phyloP scores from a whole-genome alignment of 768 basidiomycete genomes.

The Psilocybe azurescens region DNA sequence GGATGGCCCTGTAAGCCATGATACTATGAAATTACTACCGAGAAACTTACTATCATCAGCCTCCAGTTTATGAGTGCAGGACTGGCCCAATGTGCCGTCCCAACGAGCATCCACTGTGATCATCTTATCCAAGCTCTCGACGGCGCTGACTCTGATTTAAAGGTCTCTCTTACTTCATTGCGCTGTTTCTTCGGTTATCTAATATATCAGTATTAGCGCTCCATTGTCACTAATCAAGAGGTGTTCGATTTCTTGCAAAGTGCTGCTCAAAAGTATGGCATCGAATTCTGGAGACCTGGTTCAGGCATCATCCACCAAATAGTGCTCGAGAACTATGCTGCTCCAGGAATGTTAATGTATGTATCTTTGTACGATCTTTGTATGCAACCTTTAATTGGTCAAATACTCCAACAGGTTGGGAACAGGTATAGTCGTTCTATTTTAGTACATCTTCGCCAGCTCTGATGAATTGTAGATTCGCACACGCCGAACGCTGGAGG shows the following conservation, averaged over 20 bases:
- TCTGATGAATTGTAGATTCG: conserved; percentile 61
- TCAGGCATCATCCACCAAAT: conserved; percentile 97
- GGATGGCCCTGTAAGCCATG: conserved; percentile 79
- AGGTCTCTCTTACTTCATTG: conserved; percentile 47
- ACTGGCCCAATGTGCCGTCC: conserved; percentile 81
- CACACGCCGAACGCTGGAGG: conserved; percentile 99
- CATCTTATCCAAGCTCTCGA: conserved; percentile 95
- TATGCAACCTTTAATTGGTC: conserved; percentile 6
- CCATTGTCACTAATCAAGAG: conserved; percentile 89
- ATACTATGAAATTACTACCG: neutral
- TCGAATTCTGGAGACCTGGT: conserved; percentile 99
- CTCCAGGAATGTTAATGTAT: conserved; percentile 92
- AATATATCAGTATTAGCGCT: conserved; percentile 53
- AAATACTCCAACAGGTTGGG: conserved; percentile 61
- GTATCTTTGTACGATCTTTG: conserved; percentile 22
- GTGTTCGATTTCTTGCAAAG: conserved; percentile 98
- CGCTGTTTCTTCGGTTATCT: neutral
- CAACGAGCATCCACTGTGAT: conserved; percentile 95
- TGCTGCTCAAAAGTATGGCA: conserved; percentile 88
- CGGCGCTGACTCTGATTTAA: conserved; percentile 85
- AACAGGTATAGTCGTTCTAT: conserved; percentile 55
- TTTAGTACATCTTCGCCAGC: neutral
- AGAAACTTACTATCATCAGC: conserved; percentile 38
- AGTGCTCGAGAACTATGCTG: conserved; percentile 96
- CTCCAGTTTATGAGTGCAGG: conserved; percentile 99